Base-by-base conservation (phyloP, 441 rosid genomes). In the Croton laevigatus region DNA sequence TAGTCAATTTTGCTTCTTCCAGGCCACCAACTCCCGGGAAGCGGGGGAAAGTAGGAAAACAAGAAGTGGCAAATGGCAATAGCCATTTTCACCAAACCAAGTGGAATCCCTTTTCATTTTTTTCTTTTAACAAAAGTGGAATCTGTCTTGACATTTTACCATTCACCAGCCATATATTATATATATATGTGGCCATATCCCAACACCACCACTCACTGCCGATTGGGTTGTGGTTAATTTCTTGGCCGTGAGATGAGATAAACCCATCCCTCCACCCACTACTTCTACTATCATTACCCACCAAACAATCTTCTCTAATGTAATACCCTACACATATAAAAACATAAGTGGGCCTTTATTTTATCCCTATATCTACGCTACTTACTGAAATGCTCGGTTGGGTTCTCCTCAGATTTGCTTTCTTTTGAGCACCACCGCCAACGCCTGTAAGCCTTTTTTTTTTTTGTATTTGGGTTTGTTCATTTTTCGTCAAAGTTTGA, bases 191-290 rank as follows among this genome's bases (percentile, higher is more conserved):
- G 72, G 76, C 79, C 45, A 27, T 63, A 69, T 69, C 70, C 61
- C 37, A 54, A 54, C 62, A 68, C 96, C 62, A 68, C 96, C 96
- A 89, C 96, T 84, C 93, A 71, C 84, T 83, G 16, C 17, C 70
- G 91, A 91, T 91, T 88, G 70, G 96, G 87, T 82, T 82, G 78
- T 72, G 14, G 75, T 83, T 55, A 16, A 7, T n/a, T 27, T 0
- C 1, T 23, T 78, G 83, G 82, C 71, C 46, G 59, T 63, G 71
- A 68, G 80, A 80, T 48, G 75, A 85, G 76, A 73, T 44, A 69
- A 55, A 79, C 68, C 75, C 79, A 27, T 27, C 37, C 87, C 69
- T 19, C 83, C 92, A 86, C 88, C 89, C 82, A 74, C 88, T 73
- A 27, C 82, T n/a, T n/a, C n/a, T 72, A 27, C 32, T 37, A 40